Conservation (phyloP, 345 rosid species). For the Citrus trifoliata region DNA sequence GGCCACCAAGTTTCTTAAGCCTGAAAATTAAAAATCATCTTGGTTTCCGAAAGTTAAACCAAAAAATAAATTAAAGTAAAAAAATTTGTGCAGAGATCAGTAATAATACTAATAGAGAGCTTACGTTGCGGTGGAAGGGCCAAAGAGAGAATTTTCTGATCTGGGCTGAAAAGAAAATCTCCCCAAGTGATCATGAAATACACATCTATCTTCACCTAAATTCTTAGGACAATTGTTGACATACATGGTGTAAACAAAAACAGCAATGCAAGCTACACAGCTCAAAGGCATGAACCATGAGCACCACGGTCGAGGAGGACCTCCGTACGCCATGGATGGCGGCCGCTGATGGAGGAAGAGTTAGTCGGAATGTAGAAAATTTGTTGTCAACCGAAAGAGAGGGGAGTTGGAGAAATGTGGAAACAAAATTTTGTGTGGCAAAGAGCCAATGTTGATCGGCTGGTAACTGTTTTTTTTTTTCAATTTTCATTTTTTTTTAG, state of each 20-base stretch:
- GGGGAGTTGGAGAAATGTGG: neutral
- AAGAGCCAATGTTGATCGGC: constrained; percentile 6
- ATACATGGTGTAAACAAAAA: constrained; percentile 62
- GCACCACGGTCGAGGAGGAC: constrained; percentile 43
- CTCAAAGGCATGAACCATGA: constrained; percentile 73
- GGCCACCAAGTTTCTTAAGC: constrained; percentile 71
- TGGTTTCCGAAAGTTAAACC: neutral
- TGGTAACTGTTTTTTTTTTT: constrained; percentile 6
- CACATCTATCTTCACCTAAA: constrained; percentile 28
- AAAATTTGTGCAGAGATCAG: no score
- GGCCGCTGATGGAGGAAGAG: neutral
- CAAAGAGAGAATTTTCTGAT: constrained; percentile 46
- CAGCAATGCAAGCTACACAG: constrained; percentile 35
- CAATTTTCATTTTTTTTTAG: constrained; percentile 6
- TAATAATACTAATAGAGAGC: neutral
- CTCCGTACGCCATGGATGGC: constrained; percentile 33
- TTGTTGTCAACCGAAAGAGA: neutral
- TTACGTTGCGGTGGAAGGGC: constrained; percentile 72
- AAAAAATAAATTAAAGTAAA: neutral
- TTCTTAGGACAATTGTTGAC: constrained; percentile 61
- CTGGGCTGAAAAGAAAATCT: constrained; percentile 59
- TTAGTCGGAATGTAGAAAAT: neutral
- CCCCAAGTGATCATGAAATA: constrained; percentile 42
- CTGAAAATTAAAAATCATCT: constrained; percentile 29
- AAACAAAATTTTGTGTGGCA: constrained; percentile 18